Percentiles rank a stretch among this genome's conserved stretches.
Conservation (phyloP, 2,329 filamentous ascomycete genomes). For the Alternaria sp. region DNA sequence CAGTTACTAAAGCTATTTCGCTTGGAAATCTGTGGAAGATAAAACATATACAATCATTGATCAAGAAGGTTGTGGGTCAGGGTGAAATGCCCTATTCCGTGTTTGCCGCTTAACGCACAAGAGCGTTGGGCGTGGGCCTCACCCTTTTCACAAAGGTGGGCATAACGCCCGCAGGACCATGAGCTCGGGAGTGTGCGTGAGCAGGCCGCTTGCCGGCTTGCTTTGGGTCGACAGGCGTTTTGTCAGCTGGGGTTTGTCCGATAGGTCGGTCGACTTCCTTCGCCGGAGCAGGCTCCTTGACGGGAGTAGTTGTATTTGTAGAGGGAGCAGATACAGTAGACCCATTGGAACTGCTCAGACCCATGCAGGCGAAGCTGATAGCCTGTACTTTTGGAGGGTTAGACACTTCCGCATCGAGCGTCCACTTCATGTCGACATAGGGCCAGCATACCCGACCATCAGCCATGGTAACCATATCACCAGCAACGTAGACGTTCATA, state of each 20-base stretch:
- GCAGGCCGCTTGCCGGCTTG: slow-evolving; percentile 29
- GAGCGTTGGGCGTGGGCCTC: slow-evolving; percentile 31
- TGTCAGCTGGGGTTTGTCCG: slow-evolving; percentile 1
- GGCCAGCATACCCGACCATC: slow-evolving; percentile 69
- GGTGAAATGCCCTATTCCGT: background rate
- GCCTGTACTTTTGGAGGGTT: slow-evolving; percentile 50
- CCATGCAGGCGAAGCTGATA: slow-evolving; percentile 65
- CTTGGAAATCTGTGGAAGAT: slow-evolving; percentile 1
- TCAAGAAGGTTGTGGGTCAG: background rate
- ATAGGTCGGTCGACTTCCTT: slow-evolving; percentile 9
- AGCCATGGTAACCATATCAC: slow-evolving; percentile 68
- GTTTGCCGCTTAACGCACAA: slow-evolving; percentile 10
- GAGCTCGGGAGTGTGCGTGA: slow-evolving; percentile 8
- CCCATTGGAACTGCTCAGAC: slow-evolving; percentile 3
- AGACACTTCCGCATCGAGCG: slow-evolving; percentile 51
- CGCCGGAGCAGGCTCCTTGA: background rate
- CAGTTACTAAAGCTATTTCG: background rate
- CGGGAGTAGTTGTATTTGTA: background rate
- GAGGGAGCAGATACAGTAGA: slow-evolving; percentile 14
- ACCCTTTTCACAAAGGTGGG: slow-evolving; percentile 35
- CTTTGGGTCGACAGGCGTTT: slow-evolving; percentile 18
- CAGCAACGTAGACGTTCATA: slow-evolving; percentile 66
- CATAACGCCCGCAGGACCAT: slow-evolving; percentile 12
- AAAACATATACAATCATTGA: slow-evolving; percentile 1
- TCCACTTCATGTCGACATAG: slow-evolving; percentile 66